phyloP scores from a whole-genome alignment of 2,329 filamentous ascomycete genomes.

The Cryoendolithus antarcticus region DNA sequence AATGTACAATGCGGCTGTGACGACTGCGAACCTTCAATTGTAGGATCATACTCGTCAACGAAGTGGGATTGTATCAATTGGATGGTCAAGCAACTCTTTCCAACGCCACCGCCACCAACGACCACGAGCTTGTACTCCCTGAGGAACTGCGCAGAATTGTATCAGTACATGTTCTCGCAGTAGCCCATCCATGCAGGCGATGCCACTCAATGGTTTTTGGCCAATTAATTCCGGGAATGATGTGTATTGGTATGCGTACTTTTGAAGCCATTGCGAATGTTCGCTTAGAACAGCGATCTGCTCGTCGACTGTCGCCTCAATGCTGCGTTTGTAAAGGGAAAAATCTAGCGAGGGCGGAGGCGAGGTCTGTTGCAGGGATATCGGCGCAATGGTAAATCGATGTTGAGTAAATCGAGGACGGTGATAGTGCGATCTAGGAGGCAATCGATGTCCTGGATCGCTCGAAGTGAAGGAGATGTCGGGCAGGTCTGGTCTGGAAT shows the following conservation, averaged over 20 bases:
- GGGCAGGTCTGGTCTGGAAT: no score
- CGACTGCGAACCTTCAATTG: slow-evolving; percentile 72
- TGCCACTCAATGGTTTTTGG: neutral
- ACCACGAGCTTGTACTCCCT: slow-evolving; percentile 59
- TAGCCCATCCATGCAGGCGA: slow-evolving; percentile 4
- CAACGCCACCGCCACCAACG: slow-evolving; percentile 93
- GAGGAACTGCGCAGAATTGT: slow-evolving; percentile 29
- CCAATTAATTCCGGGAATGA: neutral
- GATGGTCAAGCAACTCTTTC: slow-evolving; percentile 98
- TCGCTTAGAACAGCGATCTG: no score
- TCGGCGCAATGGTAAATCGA: no score
- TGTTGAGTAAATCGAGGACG: no score
- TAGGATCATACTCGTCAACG: slow-evolving; percentile 98
- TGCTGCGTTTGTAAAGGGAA: no score
- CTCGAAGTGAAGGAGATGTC: no score
- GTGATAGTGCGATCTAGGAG: no score
- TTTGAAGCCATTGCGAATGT: slow-evolving; percentile 22
- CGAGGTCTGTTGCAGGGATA: no score
- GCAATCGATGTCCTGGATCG: no score
- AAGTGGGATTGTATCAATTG: slow-evolving; percentile 76
- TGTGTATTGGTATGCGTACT: slow-evolving; percentile 12
- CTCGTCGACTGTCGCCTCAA: no score
- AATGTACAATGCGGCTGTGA: slow-evolving; percentile 2
- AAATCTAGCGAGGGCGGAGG: no score
- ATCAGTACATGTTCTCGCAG: slow-evolving; percentile 8